phyloP scores from a whole-genome alignment of 2,329 filamentous ascomycete species.

The Diplodia mutila region DNA sequence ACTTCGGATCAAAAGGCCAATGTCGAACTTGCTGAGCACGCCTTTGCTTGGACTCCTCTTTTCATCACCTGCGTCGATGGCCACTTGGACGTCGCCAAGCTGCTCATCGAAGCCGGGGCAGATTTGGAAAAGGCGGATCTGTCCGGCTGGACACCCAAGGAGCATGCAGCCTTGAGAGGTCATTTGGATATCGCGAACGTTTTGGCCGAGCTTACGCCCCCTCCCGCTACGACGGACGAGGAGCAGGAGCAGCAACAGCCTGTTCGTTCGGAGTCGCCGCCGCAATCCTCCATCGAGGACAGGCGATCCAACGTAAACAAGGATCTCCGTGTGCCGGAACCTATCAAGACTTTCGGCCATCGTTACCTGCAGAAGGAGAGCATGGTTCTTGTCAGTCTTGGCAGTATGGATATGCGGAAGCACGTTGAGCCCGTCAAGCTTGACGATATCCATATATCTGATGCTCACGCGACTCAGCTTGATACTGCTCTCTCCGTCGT shows the following conservation, averaged over 20 bases:
- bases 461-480: slow-evolving; percentile 89
- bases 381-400: slow-evolving; percentile 88
- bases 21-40: slow-evolving; percentile 76
- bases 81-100: slow-evolving; percentile 71
- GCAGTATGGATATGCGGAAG: slow-evolving; percentile 92
- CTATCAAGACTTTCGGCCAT: slow-evolving; percentile 94
- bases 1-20: slow-evolving; percentile 72
- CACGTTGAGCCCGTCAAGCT: slow-evolving; percentile 78
- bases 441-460: slow-evolving; percentile 82
- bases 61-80: slow-evolving; percentile 93
- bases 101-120: slow-evolving; percentile 78
- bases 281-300: slow-evolving; percentile 61
- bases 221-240: slow-evolving; percentile 36
- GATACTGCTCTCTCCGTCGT: slow-evolving; percentile 93
- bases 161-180: slow-evolving; percentile 88
- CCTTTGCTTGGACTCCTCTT: slow-evolving; percentile 93
- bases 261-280: slow-evolving; percentile 47
- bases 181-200: slow-evolving; percentile 79
- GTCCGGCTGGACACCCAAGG: slow-evolving; percentile 91
- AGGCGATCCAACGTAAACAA: slow-evolving; percentile 44
- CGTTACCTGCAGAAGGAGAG: slow-evolving; percentile 88
- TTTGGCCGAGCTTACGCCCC: slow-evolving; percentile 62
- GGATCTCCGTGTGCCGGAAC: slow-evolving; percentile 65
- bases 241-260: slow-evolving; percentile 24
- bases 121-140: slow-evolving; percentile 75